Conservation (phyloP, 2,329 filamentous ascomycete genomes). For the Metarhizium anisopliae region DNA sequence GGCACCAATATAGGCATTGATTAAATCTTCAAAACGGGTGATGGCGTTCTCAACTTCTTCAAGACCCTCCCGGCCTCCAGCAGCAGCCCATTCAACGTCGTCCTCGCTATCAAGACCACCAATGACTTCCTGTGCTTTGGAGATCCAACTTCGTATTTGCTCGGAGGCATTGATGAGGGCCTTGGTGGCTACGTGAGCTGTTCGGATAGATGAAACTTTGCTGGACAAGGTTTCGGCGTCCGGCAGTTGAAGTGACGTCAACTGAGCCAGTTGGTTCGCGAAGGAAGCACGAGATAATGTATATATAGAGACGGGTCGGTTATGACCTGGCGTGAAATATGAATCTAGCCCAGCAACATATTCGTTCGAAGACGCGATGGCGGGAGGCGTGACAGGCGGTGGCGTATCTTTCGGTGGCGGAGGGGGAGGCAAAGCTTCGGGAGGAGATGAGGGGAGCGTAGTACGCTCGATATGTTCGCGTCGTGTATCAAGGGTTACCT, state of each 20-base stretch:
- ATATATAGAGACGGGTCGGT: conserved; percentile 79
- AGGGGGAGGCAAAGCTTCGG: conserved; percentile 25
- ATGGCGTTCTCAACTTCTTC: conserved; percentile 69
- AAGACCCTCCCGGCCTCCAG: conserved; percentile 72
- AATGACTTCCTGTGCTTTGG: conserved; percentile 83
- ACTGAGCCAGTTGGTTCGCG: conserved; percentile 81
- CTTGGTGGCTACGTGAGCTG: conserved; percentile 72
- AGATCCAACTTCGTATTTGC: conserved; percentile 90
- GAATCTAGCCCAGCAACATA: conserved; percentile 43
- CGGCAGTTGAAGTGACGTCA: conserved; percentile 83
- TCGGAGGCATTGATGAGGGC: conserved; percentile 81
- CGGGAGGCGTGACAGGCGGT: conserved; percentile 16
- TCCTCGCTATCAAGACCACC: conserved; percentile 87
- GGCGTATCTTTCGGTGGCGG: conserved; percentile 32
- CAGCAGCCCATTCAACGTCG: conserved; percentile 94
- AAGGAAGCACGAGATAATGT: conserved; percentile 89
- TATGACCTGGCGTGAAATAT: conserved; percentile 60
- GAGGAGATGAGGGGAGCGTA: conserved; percentile 28
- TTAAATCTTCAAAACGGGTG: conserved; percentile 73
- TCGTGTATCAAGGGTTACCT: conserved; percentile 48
- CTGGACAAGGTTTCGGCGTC: conserved; percentile 76
- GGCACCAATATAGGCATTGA: conserved; percentile 87
- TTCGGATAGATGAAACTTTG: conserved; percentile 76
- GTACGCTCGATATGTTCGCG: conserved; percentile 49
- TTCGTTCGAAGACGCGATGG: conserved; percentile 26